Evolutionary conservation across 768 basidiomycete genomes (phyloP), one percentile per base, ranked within the genome.

Genomic region (Lanmaoa rubissima): DNA sequence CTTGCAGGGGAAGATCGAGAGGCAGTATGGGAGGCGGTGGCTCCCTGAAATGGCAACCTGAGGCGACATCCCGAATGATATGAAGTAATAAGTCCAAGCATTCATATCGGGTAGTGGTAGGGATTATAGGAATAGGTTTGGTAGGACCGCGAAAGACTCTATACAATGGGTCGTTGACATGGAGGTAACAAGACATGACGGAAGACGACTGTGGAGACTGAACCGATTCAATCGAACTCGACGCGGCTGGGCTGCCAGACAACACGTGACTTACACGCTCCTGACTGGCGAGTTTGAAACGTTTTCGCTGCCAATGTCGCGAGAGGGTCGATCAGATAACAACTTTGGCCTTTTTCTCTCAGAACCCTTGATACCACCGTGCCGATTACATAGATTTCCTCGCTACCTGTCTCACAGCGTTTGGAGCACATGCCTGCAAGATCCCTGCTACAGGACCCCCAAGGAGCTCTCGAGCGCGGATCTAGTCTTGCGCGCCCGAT

Each of bases 201-300:
- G 42, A 42, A 24, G 40, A 11, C n/a, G 40, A 40, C 40, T 40
- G 39, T 11, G 11, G 39, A 11, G 21, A 24, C 21, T 24, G 21
- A 24, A 24, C 21, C 40, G 10, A 31, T 7, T 31, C 6, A 32
- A 32, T 10, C 32, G 32, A 32, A 32, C 9, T 10, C 43, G 24
- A 14, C 14, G 24, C 16, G 21, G 21, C 24, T 11, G 40, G 19
- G 4, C 34, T n/a, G 28, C 38, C 36, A 16, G 26, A n/a, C 12
- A 19, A 31, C 63, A 61, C 59, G 54, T 61, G 59, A 63, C 53
- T 42, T 46, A 6, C 32, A 26, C 11, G 32, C 41, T 43, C 13
- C 28, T 31, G 28, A 31, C 28, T 31, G 28, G 28, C 28, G 28
- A 31, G 6, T 31, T 28, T 31, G 28, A 31, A 31, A 31, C 28